These are phyloP conservation scores for Stemphylium vesicarium DNA, from an alignment of 2,329 filamentous ascomycete species.

Conservation along the genomic window DNA sequence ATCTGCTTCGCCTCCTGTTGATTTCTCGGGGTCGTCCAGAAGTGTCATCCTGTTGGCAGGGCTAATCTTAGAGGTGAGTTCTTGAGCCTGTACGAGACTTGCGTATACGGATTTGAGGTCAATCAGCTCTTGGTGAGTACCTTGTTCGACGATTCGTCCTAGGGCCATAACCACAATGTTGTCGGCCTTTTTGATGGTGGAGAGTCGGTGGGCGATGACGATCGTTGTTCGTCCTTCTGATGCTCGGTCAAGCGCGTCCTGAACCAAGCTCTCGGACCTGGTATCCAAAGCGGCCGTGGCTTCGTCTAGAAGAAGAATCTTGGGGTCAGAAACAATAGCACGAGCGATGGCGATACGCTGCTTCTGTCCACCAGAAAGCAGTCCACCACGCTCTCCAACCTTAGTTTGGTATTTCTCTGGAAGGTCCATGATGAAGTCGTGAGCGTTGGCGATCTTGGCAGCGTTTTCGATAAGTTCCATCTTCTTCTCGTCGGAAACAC, in stretches of 20 bases:
- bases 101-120: constrained; percentile 75
- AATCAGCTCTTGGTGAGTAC: constrained; percentile 81
- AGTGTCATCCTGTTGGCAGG: constrained; percentile 29
- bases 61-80: constrained; percentile 48
- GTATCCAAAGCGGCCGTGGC: constrained; percentile 94
- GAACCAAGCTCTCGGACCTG: constrained; percentile 91
- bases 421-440: constrained; percentile 83
- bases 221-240: constrained; percentile 90
- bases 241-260: constrained; percentile 87
- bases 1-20: constrained; percentile 21
- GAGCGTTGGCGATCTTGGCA: constrained; percentile 89
- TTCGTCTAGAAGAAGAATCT: constrained; percentile 91
- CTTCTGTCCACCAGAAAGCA: constrained; percentile 94
- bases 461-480: constrained; percentile 77
- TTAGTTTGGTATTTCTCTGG: constrained; percentile 92
- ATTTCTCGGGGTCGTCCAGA: constrained; percentile 25
- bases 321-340: constrained; percentile 88
- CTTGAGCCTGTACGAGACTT: constrained; percentile 86
- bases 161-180: constrained; percentile 93
- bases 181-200: constrained; percentile 91
- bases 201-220: constrained; percentile 92
- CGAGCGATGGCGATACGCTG: constrained; percentile 95
- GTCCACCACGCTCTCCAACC: constrained; percentile 92
- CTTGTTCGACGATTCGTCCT: constrained; percentile 90
- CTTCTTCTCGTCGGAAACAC: constrained; percentile 69